Base-by-base conservation (phyloP, 2,329 filamentous ascomycete species). In the Paradendryphiella salina region DNA sequence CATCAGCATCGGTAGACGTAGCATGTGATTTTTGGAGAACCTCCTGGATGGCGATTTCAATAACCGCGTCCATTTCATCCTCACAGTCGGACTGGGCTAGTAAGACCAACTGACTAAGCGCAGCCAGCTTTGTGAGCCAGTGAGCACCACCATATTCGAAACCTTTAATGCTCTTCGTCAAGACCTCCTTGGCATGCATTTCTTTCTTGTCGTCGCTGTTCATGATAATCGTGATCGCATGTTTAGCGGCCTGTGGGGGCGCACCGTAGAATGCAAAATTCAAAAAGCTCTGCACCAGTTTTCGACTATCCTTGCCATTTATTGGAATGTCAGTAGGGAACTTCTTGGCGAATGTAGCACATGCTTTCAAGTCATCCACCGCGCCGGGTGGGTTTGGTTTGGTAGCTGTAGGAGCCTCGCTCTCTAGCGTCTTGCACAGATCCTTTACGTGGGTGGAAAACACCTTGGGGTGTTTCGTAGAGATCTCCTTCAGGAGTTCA, bases 361-460 rank as follows among this genome's bases (percentile, higher is more conserved):
- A 96, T 2, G 95, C 93, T 70, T 96, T 96, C 51, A 99, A 79
- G 1, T 93, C 93, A 65, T 96, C 90, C 10, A 94, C 89, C n/a
- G 89, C 86, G 3, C 83, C 81, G 1, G 84, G 73, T 45, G 93
- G 88, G 55, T 92, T 92, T 1, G 80, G 69, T 44, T 82, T 83
- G 14, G 79, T 84, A 15, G 83, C 79, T 3, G 84, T 85, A 0
- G 94, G 94, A 1, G 89, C 88, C 64, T 92, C 86, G 20, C 89
- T 84, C 58, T 91, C 84, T 14, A 99, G 82, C 51, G 91, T 87
- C 67, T 89, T 90, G 75, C 92, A 96, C 38, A 99, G 83, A 56
- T 96, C 91, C 54, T 90, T 89, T 5, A 96, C 88, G 60, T 97
- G 93, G 1, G 90, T 89, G 67, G 94, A 93, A 76, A 99, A 91